Evolutionary conservation across 1,139 yeast species (phyloP).

Genomic region (Hyphopichia burtonii): DNA sequence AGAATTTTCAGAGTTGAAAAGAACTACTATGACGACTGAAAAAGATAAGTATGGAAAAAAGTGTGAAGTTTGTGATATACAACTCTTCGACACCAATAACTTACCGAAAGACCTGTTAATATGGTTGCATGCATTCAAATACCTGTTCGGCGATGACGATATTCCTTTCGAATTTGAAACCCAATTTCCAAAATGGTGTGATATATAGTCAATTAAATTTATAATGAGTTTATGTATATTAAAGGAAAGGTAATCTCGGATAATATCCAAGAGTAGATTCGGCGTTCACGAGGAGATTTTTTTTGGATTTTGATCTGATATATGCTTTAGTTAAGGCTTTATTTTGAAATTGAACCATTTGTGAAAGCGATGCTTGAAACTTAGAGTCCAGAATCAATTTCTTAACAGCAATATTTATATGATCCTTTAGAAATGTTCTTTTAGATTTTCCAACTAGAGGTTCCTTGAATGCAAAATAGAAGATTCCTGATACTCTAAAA

Average conservation of each 20-base stretch:
- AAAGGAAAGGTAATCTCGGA: conserved; percentile 24
- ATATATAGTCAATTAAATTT: conserved; percentile 10
- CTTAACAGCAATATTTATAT: conserved; percentile 26
- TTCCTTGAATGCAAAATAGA: conserved; percentile 31
- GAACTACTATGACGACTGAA: conserved; percentile 13
- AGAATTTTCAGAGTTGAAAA: conserved; percentile 9
- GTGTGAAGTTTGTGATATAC: conserved; percentile 49
- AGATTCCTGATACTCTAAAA: conserved; percentile 37
- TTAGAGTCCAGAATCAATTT: not conserved
- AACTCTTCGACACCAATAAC: conserved; percentile 36
- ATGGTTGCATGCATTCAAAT: conserved; percentile 60
- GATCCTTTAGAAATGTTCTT: not conserved
- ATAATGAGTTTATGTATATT: not conserved
- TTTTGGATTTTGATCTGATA: conserved; percentile 41
- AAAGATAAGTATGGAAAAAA: conserved; percentile 13
- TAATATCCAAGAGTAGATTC: conserved; percentile 55
- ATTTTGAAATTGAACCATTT: conserved; percentile 11
- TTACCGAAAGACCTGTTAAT: conserved; percentile 37
- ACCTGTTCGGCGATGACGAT: conserved; percentile 25
- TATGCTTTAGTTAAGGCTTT: conserved; percentile 4
- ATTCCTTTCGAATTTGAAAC: conserved; percentile 28
- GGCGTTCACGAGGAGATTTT: conserved; percentile 54
- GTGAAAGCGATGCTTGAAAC: not conserved
- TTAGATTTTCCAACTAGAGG: conserved; percentile 28
- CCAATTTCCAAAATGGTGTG: conserved; percentile 39